Conservation (phyloP, 2,329 filamentous ascomycete genomes). For the Colletotrichum sp. region DNA sequence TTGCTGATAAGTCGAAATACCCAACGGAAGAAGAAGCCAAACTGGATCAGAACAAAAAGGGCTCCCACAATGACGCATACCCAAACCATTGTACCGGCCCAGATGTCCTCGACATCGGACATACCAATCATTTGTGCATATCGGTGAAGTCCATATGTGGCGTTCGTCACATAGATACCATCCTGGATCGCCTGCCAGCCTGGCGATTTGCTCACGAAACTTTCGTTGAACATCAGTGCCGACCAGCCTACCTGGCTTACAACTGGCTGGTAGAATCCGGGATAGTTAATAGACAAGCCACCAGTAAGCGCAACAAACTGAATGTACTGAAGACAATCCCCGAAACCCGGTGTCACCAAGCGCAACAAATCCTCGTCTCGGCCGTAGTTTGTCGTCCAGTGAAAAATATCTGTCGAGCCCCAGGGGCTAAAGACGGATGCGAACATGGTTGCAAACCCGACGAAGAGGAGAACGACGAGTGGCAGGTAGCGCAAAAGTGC, state of each 20-base stretch:
- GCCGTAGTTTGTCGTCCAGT: slow-evolving; percentile 98
- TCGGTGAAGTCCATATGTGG: slow-evolving; percentile 78
- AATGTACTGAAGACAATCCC: slow-evolving; percentile 95
- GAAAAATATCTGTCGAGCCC: slow-evolving; percentile 89
- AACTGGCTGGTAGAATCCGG: slow-evolving; percentile 92
- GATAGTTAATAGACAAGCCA: slow-evolving; percentile 85
- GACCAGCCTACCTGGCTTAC: slow-evolving; percentile 91
- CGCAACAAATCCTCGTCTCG: slow-evolving; percentile 90
- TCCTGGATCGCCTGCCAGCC: slow-evolving; percentile 75
- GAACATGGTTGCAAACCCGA: slow-evolving; percentile 81
- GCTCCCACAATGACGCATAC: slow-evolving; percentile 76
- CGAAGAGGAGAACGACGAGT: slow-evolving; percentile 76
- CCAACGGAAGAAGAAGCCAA: slow-evolving; percentile 80
- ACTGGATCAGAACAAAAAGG: slow-evolving; percentile 73
- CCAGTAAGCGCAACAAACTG: slow-evolving; percentile 91
- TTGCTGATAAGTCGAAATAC: slow-evolving; percentile 72
- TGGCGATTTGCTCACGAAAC: slow-evolving; percentile 74
- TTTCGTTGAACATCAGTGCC: slow-evolving; percentile 89
- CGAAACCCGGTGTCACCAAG: slow-evolving; percentile 93
- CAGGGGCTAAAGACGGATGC: slow-evolving; percentile 91
- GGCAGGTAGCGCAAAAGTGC: slow-evolving; percentile 78
- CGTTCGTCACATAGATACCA: slow-evolving; percentile 84
- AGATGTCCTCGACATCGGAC: slow-evolving; percentile 77
- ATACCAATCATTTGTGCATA: slow-evolving; percentile 86
- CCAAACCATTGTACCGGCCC: slow-evolving; percentile 95